A percentile compares a stretch with the other conserved stretches of the same genome.
Conservation (phyloP, 1,139 yeast species). For the Meyerozyma guilliermondii region DNA sequence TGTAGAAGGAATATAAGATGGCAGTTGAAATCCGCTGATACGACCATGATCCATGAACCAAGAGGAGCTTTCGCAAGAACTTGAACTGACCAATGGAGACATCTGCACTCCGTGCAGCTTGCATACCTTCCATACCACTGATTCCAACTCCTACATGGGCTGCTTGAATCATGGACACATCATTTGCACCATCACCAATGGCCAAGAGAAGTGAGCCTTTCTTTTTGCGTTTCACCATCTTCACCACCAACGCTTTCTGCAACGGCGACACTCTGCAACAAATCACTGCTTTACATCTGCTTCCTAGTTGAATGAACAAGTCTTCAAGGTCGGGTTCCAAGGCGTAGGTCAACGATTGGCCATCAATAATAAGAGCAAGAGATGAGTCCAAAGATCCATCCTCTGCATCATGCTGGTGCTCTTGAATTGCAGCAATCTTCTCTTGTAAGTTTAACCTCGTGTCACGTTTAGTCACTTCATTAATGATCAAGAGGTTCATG, state of each 20-base stretch:
- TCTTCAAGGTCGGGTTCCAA: conserved; percentile 79
- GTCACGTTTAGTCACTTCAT: conserved; percentile 76
- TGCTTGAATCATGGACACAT: conserved; percentile 98
- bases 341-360: conserved; percentile 82
- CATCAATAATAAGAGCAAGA: conserved; percentile 89
- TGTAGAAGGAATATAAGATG: conserved; percentile 89
- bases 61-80: conserved; percentile 69
- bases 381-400: conserved; percentile 53
- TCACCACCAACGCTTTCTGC: conserved; percentile 94
- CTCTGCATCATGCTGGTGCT: conserved; percentile 65
- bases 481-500: conserved; percentile 86
- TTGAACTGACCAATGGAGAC: conserved; percentile 95
- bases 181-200: conserved; percentile 98
- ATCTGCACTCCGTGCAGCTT: conserved; percentile 98
- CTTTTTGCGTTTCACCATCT: conserved; percentile 72
- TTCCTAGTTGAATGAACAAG: conserved; percentile 71
- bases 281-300: conserved; percentile 83
- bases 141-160: conserved; percentile 99
- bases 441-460: conserved; percentile 68
- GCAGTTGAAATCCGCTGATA: conserved; percentile 92
- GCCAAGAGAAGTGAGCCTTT: conserved; percentile 78
- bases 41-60: conserved; percentile 98
- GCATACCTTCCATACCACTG: conserved; percentile 99
- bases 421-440: conserved; percentile 70
- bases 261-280: conserved; percentile 98